A percentile compares a stretch with the other conserved stretches of the same genome.
Conservation (phyloP, 768 basidiomycete species). For the Obba rivulosa region DNA sequence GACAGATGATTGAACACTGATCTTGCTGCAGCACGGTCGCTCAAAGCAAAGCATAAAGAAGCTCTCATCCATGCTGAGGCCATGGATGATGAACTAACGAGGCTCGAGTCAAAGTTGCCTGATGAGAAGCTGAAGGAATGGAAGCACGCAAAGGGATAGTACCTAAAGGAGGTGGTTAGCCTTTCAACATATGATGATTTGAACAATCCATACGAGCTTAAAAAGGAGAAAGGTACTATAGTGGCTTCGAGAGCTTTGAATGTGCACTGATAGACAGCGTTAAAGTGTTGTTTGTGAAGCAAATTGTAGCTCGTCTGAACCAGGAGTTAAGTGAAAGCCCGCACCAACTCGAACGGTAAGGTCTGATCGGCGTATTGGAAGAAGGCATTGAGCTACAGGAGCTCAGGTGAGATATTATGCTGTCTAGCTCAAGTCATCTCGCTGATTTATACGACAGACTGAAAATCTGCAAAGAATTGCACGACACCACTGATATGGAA, state of each 20-base stretch:
- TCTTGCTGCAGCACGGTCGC: not conserved
- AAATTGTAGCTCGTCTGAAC: not conserved
- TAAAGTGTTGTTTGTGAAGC: not conserved
- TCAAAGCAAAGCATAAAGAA: not conserved
- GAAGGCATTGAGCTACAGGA: not conserved
- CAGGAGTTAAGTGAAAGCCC: not conserved
- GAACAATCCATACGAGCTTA: conserved; percentile 1
- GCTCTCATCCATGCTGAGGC: not conserved
- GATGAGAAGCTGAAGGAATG: not conserved
- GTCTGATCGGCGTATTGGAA: not conserved
- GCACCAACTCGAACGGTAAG: not conserved
- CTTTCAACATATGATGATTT: not conserved
- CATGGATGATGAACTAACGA: not conserved
- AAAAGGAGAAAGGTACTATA: not conserved
- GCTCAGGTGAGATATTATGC: not conserved
- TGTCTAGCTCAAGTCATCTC: no score
- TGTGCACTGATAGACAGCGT: not conserved
- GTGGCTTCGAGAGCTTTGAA: not conserved
- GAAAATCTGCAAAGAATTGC: no score
- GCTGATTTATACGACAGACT: no score
- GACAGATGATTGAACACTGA: not conserved
- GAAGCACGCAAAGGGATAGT: not conserved
- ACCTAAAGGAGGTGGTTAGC: not conserved
- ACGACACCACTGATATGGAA: no score
- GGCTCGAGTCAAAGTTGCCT: not conserved